Conservation (phyloP, 1,139 yeast species). For the Diutina mesorugosa region DNA sequence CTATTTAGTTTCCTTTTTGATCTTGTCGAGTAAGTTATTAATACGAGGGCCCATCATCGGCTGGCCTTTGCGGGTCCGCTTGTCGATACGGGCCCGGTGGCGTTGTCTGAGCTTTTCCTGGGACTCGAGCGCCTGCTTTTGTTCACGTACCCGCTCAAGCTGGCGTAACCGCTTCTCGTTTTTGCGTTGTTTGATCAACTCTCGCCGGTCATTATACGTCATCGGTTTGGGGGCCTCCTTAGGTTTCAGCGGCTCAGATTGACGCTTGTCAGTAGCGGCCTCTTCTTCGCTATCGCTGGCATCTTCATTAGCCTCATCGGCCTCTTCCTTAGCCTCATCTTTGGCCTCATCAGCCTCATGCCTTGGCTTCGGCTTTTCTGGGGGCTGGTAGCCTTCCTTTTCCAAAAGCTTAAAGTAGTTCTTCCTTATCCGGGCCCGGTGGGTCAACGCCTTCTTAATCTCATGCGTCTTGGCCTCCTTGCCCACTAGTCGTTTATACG, state of each 20-base stretch:
- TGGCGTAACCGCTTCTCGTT: constrained; percentile 20
- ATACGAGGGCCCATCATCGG: constrained; percentile 89
- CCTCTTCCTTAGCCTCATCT: constrained; percentile 4
- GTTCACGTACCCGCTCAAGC: constrained; percentile 15
- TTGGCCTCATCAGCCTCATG: constrained; percentile 4
- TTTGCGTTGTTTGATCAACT: constrained; percentile 31
- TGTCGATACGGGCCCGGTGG: constrained; percentile 37
- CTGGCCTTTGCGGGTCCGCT: constrained; percentile 66
- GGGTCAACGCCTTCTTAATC: constrained; percentile 64
- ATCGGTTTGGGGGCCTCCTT: constrained; percentile 7
- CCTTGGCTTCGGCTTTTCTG: constrained; percentile 18
- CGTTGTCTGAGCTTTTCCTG: constrained; percentile 23
- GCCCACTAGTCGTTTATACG: neutral
- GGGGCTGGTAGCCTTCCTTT: constrained; percentile 37
- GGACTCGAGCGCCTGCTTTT: constrained; percentile 11
- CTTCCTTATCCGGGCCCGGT: constrained; percentile 73
- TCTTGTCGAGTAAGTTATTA: constrained; percentile 64
- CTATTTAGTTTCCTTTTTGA: constrained; percentile 22
- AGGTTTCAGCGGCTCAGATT: constrained; percentile 4
- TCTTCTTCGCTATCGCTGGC: constrained; percentile 3
- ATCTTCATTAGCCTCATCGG: constrained; percentile 4
- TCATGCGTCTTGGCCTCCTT: constrained; percentile 27
- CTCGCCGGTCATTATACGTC: constrained; percentile 33
- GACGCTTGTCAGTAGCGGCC: constrained; percentile 4
- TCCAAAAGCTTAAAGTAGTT: constrained; percentile 72